Conservation (phyloP, 106 monocot species). For the Dioscorea dumetorum region DNA sequence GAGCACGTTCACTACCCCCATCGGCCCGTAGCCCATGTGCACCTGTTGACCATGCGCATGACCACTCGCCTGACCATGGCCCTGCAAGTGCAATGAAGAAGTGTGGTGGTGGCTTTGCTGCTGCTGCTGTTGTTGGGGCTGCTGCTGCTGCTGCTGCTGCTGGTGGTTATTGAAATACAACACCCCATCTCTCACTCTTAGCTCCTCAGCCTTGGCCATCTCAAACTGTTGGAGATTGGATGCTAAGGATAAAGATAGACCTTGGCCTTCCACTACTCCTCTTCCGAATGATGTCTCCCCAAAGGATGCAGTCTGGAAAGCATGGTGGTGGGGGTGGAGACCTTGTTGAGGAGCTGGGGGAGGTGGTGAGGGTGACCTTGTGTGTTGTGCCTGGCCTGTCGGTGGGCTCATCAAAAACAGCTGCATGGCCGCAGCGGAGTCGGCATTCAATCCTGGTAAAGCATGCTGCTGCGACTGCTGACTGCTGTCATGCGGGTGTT, state of each 20-base stretch:
- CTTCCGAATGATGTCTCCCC: slow-evolving; percentile 1
- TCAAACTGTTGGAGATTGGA: slow-evolving; percentile 67
- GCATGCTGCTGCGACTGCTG: slow-evolving; percentile 13
- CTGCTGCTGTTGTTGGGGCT: slow-evolving; percentile 21
- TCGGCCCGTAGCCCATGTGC: slow-evolving; percentile 45
- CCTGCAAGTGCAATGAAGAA: slow-evolving; percentile 13
- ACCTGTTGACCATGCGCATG: slow-evolving; percentile 24
- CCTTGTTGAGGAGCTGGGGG: slow-evolving; percentile 10
- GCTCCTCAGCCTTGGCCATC: slow-evolving; percentile 62
- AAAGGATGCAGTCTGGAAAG: slow-evolving; percentile 20
- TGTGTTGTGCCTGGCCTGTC: slow-evolving; percentile 17
- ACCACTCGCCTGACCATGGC: slow-evolving; percentile 8
- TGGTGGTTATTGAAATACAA: slow-evolving; percentile 41
- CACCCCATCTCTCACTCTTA: slow-evolving; percentile 47
- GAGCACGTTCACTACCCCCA: slow-evolving; percentile 39
- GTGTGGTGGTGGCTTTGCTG: slow-evolving; percentile 7
- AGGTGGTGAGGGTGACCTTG: slow-evolving; percentile 34
- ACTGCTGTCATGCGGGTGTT: not conserved
- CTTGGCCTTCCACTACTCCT: slow-evolving; percentile 56
- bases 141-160: slow-evolving; percentile 25
- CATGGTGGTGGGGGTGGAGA: slow-evolving; percentile 18
- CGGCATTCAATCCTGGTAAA: slow-evolving; percentile 28
- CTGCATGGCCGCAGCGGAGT: slow-evolving; percentile 52
- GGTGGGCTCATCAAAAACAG: slow-evolving; percentile 47
- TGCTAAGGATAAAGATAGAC: slow-evolving; percentile 70